Evolutionary conservation across 352 stramenopile genomes (phyloP).

Genomic region (Globisporangium echinulatum): DNA sequence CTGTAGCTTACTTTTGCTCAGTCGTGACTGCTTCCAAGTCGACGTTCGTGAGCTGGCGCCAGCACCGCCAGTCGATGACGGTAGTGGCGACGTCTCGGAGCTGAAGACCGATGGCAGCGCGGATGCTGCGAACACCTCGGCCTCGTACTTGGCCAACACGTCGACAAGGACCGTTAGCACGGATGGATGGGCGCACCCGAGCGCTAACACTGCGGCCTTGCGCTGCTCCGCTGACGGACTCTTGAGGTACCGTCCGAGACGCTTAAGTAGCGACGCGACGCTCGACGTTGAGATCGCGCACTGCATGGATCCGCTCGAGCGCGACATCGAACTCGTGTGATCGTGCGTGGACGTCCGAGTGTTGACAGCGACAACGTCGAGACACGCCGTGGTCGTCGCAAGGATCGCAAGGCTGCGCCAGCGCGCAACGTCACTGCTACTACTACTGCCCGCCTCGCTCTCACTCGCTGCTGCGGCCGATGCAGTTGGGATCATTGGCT

Average conservation of each 20-base stretch:
- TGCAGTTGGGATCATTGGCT: slow-evolving; percentile 37
- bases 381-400: slow-evolving; percentile 38
- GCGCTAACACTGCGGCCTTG: slow-evolving; percentile 41
- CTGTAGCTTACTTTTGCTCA: slow-evolving; percentile 7
- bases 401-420: slow-evolving; percentile 68
- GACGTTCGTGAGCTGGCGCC: background rate
- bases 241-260: slow-evolving; percentile 48
- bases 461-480: slow-evolving; percentile 1
- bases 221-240: slow-evolving; percentile 49
- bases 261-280: slow-evolving; percentile 40
- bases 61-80: background rate
- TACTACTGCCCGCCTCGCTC: slow-evolving; percentile 10
- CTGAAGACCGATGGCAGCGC: too few relatives aligned
- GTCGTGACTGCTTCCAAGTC: slow-evolving; percentile 12
- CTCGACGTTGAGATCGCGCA: slow-evolving; percentile 30
- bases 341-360: background rate
- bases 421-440: slow-evolving; percentile 29
- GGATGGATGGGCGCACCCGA: slow-evolving; percentile 33
- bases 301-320: slow-evolving; percentile 16
- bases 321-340: background rate
- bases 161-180: slow-evolving; percentile 38
- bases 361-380: slow-evolving; percentile 19
- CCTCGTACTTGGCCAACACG: slow-evolving; percentile 44
- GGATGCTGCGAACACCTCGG: slow-evolving; percentile 31
- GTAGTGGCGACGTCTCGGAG: background rate